Evolutionary conservation across 768 basidiomycete species (phyloP).

Genomic region (Pisolithus tinctorius): DNA sequence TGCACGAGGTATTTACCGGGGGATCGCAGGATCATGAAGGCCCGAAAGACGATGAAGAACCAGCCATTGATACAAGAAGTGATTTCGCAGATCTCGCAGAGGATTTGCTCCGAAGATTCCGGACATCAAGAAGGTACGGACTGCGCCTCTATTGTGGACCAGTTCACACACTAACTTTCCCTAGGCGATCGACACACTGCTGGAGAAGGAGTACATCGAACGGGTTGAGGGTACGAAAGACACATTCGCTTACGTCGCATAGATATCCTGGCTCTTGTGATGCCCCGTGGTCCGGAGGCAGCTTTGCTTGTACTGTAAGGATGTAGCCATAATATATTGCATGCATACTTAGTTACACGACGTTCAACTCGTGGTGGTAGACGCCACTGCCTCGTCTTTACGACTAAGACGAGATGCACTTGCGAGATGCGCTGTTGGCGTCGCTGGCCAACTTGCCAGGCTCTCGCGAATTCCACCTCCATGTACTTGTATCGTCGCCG

Average conservation of each 20-base stretch:
- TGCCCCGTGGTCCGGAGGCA: conserved; percentile 8
- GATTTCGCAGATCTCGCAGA: conserved; percentile 79
- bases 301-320: conserved; percentile 9
- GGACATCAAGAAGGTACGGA: conserved; percentile 86
- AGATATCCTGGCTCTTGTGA: conserved; percentile 7
- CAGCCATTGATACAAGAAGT: conserved; percentile 86
- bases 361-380: background rate
- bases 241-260: conserved; percentile 42
- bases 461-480: conserved; percentile 64
- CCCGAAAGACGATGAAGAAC: conserved; percentile 92
- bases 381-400: background rate
- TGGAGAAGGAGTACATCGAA: conserved; percentile 98
- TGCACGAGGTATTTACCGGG: background rate
- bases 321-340: conserved; percentile 18
- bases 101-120: conserved; percentile 92
- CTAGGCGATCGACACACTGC: conserved; percentile 81
- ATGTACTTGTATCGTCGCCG: conserved; percentile 65
- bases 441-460: conserved; percentile 55
- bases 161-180: conserved; percentile 6
- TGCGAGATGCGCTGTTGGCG: conserved; percentile 58
- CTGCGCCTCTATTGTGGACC: background rate
- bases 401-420: conserved; percentile 25
- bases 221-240: conserved; percentile 88
- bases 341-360: background rate
- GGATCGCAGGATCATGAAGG: conserved; percentile 78